Evolutionary conservation across 2,329 filamentous ascomycete genomes (phyloP).

Genomic region (Exophiala lecanii-corni): DNA sequence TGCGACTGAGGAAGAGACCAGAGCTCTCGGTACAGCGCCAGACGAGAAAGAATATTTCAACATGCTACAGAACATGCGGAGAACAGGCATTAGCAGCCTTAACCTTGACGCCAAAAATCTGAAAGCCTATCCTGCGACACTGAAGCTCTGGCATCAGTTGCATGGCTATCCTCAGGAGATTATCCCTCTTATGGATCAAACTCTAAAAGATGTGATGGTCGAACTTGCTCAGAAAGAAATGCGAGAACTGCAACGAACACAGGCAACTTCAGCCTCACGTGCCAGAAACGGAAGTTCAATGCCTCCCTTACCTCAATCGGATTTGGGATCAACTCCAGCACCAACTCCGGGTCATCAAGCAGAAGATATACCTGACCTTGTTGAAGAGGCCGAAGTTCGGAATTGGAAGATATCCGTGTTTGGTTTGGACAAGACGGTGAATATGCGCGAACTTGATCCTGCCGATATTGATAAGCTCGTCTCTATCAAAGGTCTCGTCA

Average conservation of each 20-base stretch:
- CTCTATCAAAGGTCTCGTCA: slow-evolving; percentile 91
- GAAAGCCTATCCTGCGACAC: slow-evolving; percentile 85
- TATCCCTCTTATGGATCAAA: slow-evolving; percentile 92
- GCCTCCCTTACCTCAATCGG: slow-evolving; percentile 74
- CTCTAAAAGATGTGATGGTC: slow-evolving; percentile 86
- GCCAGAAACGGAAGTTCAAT: slow-evolving; percentile 63
- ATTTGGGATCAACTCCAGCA: slow-evolving; percentile 51
- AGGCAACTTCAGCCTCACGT: slow-evolving; percentile 46
- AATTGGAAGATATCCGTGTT: slow-evolving; percentile 86
- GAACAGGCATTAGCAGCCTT: slow-evolving; percentile 75
- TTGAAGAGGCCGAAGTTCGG: slow-evolving; percentile 71
- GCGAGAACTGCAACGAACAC: slow-evolving; percentile 57
- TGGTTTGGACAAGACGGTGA: slow-evolving; percentile 79
- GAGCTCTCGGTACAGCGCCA: slow-evolving; percentile 61
- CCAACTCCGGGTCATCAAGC: slow-evolving; percentile 38
- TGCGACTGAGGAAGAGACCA: slow-evolving; percentile 69
- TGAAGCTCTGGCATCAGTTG: slow-evolving; percentile 92
- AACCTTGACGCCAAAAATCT: slow-evolving; percentile 87
- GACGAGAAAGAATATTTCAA: slow-evolving; percentile 78
- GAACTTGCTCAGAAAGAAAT: slow-evolving; percentile 80
- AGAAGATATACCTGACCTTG: slow-evolving; percentile 61
- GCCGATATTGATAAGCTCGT: slow-evolving; percentile 95
- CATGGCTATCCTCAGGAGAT: slow-evolving; percentile 95
- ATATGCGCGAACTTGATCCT: slow-evolving; percentile 90
- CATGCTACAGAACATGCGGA: slow-evolving; percentile 84